Conservation (phyloP, 108 stramenopile genomes). For the Stephanodiscus triporus region DNA sequence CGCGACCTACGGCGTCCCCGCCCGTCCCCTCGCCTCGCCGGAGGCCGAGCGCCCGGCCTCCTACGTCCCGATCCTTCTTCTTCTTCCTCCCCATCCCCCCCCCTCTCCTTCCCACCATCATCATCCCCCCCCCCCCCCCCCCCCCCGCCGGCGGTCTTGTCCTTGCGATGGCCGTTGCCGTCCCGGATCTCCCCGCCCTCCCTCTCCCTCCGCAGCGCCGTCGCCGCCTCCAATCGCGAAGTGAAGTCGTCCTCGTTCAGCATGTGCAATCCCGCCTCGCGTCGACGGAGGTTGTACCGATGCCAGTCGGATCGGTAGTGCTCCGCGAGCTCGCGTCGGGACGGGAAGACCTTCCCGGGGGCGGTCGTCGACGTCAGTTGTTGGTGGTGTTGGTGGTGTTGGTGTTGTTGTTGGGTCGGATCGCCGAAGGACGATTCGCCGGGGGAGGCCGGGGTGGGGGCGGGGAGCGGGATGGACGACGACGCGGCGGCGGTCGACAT, state of each 20-base stretch:
- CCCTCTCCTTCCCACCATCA: slow-evolving; percentile 2
- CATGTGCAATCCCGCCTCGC: slow-evolving; percentile 81
- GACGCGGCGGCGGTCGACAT: neutral
- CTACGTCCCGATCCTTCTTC: slow-evolving; percentile 35
- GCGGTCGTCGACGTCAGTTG: slow-evolving; percentile 87
- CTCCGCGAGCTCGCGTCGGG: slow-evolving; percentile 72
- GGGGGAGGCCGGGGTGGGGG: neutral
- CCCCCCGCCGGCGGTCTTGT: slow-evolving; percentile 11
- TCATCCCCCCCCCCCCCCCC: slow-evolving; percentile 1
- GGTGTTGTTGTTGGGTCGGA: no score
- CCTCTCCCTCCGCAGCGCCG: slow-evolving; percentile 70
- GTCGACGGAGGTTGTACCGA: slow-evolving; percentile 95
- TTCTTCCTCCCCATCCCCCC: neutral
- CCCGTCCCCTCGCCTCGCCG: no score
- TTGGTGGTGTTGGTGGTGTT: no score
- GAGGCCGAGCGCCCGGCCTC: no score
- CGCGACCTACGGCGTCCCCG: no score
- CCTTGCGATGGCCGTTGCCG: slow-evolving; percentile 74
- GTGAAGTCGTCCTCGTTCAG: slow-evolving; percentile 75
- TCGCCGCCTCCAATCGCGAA: slow-evolving; percentile 80
- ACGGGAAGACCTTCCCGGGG: slow-evolving; percentile 76
- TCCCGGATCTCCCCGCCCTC: slow-evolving; percentile 49
- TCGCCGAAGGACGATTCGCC: neutral
- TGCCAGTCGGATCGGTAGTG: slow-evolving; percentile 98
- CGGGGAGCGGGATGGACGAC: neutral